Conservation (phyloP, 179 eudicot species). For the Pouteria campechiana region DNA sequence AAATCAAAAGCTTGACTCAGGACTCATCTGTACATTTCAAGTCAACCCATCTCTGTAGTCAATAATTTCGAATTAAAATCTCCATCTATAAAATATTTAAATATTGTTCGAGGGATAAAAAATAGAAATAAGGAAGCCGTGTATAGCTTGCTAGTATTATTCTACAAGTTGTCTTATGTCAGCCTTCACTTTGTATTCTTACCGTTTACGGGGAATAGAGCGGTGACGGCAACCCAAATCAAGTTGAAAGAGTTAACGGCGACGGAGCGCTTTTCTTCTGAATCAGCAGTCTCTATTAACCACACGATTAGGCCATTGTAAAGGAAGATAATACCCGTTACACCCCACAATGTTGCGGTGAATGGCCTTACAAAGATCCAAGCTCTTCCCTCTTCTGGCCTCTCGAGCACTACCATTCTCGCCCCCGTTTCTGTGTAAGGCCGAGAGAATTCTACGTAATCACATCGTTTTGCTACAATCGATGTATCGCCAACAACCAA, state of each 20-base stretch:
- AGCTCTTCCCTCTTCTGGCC: conserved; percentile 11
- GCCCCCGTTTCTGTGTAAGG: conserved; percentile 21
- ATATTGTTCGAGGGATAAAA: no score
- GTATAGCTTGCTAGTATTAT: no score
- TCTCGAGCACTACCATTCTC: conserved; percentile 20
- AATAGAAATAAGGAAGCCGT: background rate
- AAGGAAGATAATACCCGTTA: conserved; percentile 6
- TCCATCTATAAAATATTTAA: background rate
- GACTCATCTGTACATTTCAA: no score
- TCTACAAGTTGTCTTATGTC: no score
- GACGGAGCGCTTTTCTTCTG: conserved; percentile 15
- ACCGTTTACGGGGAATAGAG: conserved; percentile 31
- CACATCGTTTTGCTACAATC: conserved; percentile 15
- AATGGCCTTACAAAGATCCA: conserved; percentile 42
- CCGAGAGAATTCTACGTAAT: conserved; percentile 23
- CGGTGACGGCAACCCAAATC: conserved; percentile 21
- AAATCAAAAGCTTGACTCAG: no score
- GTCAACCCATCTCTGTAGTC: no score
- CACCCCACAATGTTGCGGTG: conserved; percentile 20
- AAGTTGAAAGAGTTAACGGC: conserved; percentile 8
- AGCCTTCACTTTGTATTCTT: no score
- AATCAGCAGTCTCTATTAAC: conserved; percentile 19
- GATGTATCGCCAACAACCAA: conserved; percentile 29
- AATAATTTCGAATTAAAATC: background rate
- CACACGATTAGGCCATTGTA: conserved; percentile 26